Evolutionary conservation across 192 early-diverging fungal species (phyloP).

Genomic region (Backusella mclennaniae): DNA sequence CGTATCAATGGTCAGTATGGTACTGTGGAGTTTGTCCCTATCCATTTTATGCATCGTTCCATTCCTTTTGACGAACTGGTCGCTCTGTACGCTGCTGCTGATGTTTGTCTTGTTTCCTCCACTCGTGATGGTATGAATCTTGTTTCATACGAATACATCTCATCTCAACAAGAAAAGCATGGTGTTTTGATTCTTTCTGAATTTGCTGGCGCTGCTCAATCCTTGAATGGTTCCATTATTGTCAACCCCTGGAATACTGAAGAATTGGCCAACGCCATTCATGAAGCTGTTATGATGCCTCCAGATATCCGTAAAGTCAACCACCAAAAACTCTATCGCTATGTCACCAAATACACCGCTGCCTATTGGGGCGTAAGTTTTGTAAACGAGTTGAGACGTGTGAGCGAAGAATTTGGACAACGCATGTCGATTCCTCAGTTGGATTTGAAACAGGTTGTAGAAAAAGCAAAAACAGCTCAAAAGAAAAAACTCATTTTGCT

Average conservation of each 20-base stretch:
- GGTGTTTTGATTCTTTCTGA: constrained; percentile 96
- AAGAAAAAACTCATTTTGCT: constrained; percentile 83
- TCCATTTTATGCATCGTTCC: constrained; percentile 98
- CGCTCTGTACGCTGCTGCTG: constrained; percentile 92
- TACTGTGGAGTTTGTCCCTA: constrained; percentile 96
- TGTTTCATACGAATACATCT: constrained; percentile 98
- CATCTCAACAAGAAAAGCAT: constrained; percentile 86
- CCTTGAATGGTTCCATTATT: constrained; percentile 94
- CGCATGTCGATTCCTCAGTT: constrained; percentile 64
- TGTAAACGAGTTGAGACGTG: constrained; percentile 81
- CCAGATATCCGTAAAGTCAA: constrained; percentile 74
- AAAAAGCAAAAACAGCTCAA: constrained; percentile 51
- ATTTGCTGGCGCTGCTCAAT: constrained; percentile 99
- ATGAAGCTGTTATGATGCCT: constrained; percentile 93
- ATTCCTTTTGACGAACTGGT: constrained; percentile 95
- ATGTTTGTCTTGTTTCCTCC: constrained; percentile 95
- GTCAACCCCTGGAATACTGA: constrained; percentile 99
- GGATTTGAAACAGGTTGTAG: constrained; percentile 47
- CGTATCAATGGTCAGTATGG: constrained; percentile 96
- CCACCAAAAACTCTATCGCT: constrained; percentile 90
- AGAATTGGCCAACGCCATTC: constrained; percentile 85
- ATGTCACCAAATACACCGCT: constrained; percentile 96
- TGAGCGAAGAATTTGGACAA: constrained; percentile 64
- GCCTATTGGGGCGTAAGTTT: constrained; percentile 97
- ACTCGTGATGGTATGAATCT: constrained; percentile 99